These are phyloP conservation scores for Amoeboaphelidium protococcarum DNA, from an alignment of 371 early-diverging fungal genomes.

Conservation along the genomic window DNA sequence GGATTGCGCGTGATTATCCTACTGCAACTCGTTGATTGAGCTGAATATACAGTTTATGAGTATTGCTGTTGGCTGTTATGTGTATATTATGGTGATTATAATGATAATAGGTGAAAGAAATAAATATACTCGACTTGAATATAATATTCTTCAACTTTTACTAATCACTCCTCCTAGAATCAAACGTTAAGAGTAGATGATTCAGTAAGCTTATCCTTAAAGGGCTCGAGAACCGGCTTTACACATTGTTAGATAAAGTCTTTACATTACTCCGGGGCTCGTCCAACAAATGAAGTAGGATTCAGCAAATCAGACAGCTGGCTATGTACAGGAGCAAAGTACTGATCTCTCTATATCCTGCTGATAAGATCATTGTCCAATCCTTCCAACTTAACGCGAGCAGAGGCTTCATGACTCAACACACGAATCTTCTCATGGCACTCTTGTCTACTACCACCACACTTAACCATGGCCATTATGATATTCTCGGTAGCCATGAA, in stretches of 20 bases:
- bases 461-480: constrained; percentile 94
- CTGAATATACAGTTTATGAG: no score
- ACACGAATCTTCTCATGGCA: constrained; percentile 93
- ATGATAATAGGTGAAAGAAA: no score
- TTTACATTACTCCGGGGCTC: constrained; percentile 81
- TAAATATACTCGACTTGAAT: no score
- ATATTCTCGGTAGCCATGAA: constrained; percentile 98
- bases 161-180: no score
- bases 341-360: constrained; percentile 43
- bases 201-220: constrained; percentile 15
- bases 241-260: constrained; percentile 56
- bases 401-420: constrained; percentile 70
- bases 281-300: constrained; percentile 73
- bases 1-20: not conserved
- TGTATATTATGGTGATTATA: no score
- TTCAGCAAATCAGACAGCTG: constrained; percentile 52
- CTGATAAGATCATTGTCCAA: constrained; percentile 82
- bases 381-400: constrained; percentile 70
- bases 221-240: constrained; percentile 53
- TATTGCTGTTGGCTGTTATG: no score
- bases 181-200: constrained; percentile 1
- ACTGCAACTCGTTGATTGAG: no score
- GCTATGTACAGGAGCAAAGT: constrained; percentile 61
- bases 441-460: constrained; percentile 82
- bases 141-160: no score